Percentiles rank a stretch among this genome's conserved stretches.
Conservation (phyloP, 2,329 filamentous ascomycete species). For the Colletotrichum cordylinicola region DNA sequence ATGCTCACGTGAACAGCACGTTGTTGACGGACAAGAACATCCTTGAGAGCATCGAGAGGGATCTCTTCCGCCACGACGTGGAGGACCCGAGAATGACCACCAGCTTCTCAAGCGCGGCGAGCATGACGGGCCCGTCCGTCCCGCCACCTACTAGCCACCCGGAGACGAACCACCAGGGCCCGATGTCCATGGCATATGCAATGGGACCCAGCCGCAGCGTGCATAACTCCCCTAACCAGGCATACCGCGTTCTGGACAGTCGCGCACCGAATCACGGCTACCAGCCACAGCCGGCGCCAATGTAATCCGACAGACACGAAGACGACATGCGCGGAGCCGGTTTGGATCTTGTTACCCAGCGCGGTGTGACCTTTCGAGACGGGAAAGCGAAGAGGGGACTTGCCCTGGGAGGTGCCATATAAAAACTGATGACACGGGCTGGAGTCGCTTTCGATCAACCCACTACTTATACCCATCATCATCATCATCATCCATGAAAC, state of each 20-base stretch:
- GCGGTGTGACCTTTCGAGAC: background rate
- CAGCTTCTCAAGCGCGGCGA: conserved; percentile 45
- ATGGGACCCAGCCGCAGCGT: conserved; percentile 14
- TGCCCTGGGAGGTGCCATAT: background rate
- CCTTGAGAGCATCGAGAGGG: conserved; percentile 60
- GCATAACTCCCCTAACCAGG: conserved; percentile 6
- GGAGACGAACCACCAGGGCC: background rate
- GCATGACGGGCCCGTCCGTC: background rate
- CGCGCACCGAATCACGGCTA: background rate
- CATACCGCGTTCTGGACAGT: background rate
- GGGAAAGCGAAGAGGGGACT: background rate
- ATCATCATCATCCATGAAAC: conserved; percentile 1
- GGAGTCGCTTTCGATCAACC: background rate
- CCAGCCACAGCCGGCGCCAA: background rate
- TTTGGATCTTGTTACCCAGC: background rate
- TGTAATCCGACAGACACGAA: background rate
- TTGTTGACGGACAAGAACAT: conserved; percentile 78
- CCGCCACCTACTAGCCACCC: background rate
- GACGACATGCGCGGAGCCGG: background rate
- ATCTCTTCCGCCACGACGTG: conserved; percentile 40
- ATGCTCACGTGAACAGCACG: conserved; percentile 76
- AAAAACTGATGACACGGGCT: background rate
- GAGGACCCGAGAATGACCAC: conserved; percentile 28
- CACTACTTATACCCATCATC: background rate
- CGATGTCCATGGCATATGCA: conserved; percentile 9